phyloP scores from a whole-genome alignment of 1,284 basidiomycete genomes.

The Mycena citricolor region DNA sequence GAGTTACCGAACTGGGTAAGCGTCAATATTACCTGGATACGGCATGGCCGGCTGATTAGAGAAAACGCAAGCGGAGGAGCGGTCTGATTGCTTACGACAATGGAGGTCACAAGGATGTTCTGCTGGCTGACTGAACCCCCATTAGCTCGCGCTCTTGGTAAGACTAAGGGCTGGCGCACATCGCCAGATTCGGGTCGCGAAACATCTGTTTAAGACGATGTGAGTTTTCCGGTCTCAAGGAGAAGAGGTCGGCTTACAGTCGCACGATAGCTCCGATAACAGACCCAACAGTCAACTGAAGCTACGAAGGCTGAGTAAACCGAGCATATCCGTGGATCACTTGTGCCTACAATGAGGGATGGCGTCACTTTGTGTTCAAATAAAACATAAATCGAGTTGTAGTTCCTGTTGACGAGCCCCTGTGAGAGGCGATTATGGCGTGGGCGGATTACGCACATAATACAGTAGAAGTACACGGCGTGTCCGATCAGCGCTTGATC shows the following conservation, averaged over 20 bases:
- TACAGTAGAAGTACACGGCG: slow-evolving; percentile 4
- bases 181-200: slow-evolving; percentile 2
- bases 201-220: slow-evolving; percentile 25
- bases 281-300: slow-evolving; percentile 15
- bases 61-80: not conserved
- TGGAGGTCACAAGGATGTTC: not conserved
- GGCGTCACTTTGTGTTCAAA: not conserved
- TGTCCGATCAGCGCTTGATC: slow-evolving; percentile 4
- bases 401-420: not conserved
- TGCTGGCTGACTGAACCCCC: slow-evolving; percentile 1
- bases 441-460: not conserved
- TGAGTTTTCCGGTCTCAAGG: not conserved
- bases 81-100: slow-evolving; percentile 26
- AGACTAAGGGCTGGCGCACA: not conserved
- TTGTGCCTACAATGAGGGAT: slow-evolving; percentile 1
- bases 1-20: not conserved
- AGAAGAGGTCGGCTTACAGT: not conserved
- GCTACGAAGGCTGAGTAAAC: not conserved
- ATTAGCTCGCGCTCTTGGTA: not conserved
- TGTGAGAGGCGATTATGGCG: not conserved
- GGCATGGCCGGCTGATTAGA: slow-evolving; percentile 2
- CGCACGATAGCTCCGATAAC: slow-evolving; percentile 1
- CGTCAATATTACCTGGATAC: slow-evolving; percentile 28
- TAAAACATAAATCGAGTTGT: not conserved
- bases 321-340: not conserved